Base-by-base conservation (phyloP, 768 basidiomycete species). In the Calocybe gangraenosa region DNA sequence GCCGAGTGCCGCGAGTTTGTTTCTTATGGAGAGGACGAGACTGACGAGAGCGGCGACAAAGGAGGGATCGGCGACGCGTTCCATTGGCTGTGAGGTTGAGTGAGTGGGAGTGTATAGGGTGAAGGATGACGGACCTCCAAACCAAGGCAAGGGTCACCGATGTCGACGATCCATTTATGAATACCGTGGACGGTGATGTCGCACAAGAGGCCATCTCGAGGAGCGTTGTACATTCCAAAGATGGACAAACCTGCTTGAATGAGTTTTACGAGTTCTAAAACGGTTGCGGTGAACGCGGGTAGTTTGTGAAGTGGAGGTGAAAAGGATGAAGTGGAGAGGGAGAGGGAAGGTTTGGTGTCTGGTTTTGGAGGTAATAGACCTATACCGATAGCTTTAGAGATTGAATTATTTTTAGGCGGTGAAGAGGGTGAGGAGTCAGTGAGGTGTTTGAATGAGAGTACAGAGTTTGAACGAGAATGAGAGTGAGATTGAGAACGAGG, bases 171-270 rank as follows among this genome's bases (percentile, higher is more conserved):
- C 88, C 89, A 92, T 40, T 64, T 67, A 38, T 75, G 70, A 25
- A 92, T 76, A 4, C 81, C 87, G 20, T 83, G 79, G 20, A 87
- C 76, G 0, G 89, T 89, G 11, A 71, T 64, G 61, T 92, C 87
- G 58, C 89, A 92, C 18, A 92, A 65, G 11, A 92, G 69, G 1
- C 89, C 89, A 60, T 92, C 81, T 34, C 49, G 20, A 35, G 58
- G 47, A 20, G 44, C 39, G 23, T 48, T 47, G 42, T 64, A 87
- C 64, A 86, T 67, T 47, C 87, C 87, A 59, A 85, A 92, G 40
- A 90, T 71, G 40, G 73, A 66, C 23, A 92, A 74, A 21, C 77
- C 79, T 8, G 80, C 77, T 57, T 92, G 89, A 28, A 91, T 64
- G 51, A 88, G 68, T 58, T 79, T 82, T 52, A 92, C 80, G 20